Conservation (phyloP, 106 monocot species). For the Alisma plantagoaquatica region DNA sequence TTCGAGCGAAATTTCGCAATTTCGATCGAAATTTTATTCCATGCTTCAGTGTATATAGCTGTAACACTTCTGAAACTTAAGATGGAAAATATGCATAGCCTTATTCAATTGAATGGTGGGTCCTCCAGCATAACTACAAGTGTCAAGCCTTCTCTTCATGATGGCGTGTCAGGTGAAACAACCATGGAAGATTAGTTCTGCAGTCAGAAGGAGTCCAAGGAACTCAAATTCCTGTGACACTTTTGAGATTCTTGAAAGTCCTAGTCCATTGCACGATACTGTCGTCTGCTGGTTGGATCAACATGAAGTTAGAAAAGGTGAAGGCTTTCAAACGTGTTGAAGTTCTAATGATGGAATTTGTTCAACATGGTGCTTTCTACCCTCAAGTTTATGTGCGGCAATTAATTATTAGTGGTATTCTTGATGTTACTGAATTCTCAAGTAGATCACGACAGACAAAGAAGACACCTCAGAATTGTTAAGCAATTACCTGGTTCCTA, state of each 20-base stretch:
- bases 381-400: constrained; percentile 91
- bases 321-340: constrained; percentile 62
- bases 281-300: constrained; percentile 96
- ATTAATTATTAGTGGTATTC: constrained; percentile 88
- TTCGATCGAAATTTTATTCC: no score
- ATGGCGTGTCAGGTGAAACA: constrained; percentile 23
- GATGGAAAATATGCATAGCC: constrained; percentile 40
- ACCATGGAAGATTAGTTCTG: constrained; percentile 19
- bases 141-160: constrained; percentile 27
- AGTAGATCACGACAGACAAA: constrained; percentile 49
- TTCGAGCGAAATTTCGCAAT: no score
- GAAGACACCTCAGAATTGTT: constrained; percentile 61
- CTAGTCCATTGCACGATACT: constrained; percentile 88
- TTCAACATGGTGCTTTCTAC: constrained; percentile 73
- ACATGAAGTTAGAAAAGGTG: constrained; percentile 59
- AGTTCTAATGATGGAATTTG: constrained; percentile 67
- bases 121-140: no score
- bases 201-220: constrained; percentile 14
- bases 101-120: constrained; percentile 11
- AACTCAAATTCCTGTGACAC: neutral
- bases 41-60: constrained; percentile 73
- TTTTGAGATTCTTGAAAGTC: constrained; percentile 52
- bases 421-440: constrained; percentile 49
- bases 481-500: constrained; percentile 76
- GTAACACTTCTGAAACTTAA: constrained; percentile 70